Conservation (phyloP, 345 rosid genomes). For the Capsella bursapastoris region DNA sequence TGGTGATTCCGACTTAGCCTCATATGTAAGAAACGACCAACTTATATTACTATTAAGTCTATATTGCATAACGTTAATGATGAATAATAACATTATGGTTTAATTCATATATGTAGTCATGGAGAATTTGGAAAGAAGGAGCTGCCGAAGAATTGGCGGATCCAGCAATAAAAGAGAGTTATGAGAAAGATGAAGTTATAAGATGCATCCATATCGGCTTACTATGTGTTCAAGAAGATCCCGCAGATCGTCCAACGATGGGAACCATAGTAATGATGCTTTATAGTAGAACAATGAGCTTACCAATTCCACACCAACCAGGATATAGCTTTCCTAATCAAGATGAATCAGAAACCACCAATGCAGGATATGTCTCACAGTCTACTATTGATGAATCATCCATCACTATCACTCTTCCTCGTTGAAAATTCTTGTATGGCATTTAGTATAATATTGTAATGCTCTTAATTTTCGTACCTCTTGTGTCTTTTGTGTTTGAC, state of each 20-base stretch:
- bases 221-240: constrained; percentile 2
- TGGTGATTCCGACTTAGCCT: background rate
- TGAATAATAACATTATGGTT: background rate
- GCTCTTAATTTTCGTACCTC: background rate
- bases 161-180: background rate
- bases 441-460: too few relatives aligned
- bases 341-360: background rate
- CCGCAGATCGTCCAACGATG: background rate
- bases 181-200: background rate
- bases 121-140: background rate
- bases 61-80: too few relatives aligned
- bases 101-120: background rate
- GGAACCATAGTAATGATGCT: background rate
- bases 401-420: background rate
- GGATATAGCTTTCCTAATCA: background rate
- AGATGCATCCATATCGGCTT: background rate
- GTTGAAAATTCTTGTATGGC: background rate
- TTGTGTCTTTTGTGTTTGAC: background rate
- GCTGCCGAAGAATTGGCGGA: background rate
- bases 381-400: background rate
- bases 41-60: background rate
- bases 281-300: background rate
- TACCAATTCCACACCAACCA: background rate
- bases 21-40: background rate
- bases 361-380: background rate